Evolutionary conservation across 306 rosid species (phyloP).

Genomic region (Neltuma alba): DNA sequence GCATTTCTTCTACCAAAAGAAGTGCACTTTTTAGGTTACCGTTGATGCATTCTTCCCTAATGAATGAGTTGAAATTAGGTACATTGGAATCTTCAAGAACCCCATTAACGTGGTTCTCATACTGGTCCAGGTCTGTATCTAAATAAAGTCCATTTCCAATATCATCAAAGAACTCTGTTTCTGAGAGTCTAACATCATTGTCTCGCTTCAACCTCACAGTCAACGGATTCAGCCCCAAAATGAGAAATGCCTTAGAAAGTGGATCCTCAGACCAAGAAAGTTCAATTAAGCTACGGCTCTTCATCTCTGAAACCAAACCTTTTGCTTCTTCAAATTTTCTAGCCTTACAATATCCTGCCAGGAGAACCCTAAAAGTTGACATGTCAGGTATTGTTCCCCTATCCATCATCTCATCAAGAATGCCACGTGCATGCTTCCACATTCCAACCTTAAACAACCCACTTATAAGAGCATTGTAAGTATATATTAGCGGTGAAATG

Average conservation of each 20-base stretch:
- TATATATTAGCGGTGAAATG: conserved; percentile 48
- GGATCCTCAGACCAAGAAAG: conserved; percentile 55
- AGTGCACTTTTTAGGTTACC: conserved; percentile 56
- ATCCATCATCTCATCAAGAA: conserved; percentile 86
- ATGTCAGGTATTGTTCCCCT: conserved; percentile 60
- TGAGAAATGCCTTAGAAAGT: conserved; percentile 62
- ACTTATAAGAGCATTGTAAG: conserved; percentile 80
- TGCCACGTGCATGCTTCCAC: conserved; percentile 55
- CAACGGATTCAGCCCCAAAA: conserved; percentile 75
- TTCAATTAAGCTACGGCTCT: conserved; percentile 51
- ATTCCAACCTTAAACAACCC: conserved; percentile 67
- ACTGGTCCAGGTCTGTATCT: conserved; percentile 76
- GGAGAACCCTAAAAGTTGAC: conserved; percentile 68
- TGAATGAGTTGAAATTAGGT: conserved; percentile 56
- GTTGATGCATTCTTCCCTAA: conserved; percentile 48
- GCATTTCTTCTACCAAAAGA: conserved; percentile 62
- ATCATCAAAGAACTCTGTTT: conserved; percentile 75
- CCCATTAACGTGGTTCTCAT: conserved; percentile 55
- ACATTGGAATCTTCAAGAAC: conserved; percentile 66
- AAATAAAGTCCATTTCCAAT: conserved; percentile 94
- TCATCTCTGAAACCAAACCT: conserved; percentile 64
- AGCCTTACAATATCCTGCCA: conserved; percentile 86
- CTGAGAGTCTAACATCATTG: conserved; percentile 55
- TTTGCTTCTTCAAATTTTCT: conserved; percentile 70
- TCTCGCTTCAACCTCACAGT: conserved; percentile 80